A percentile compares a stretch with the other conserved stretches of the same genome.
Conservation (phyloP, 306 rosid species). For the Erythrophleum fordii region DNA sequence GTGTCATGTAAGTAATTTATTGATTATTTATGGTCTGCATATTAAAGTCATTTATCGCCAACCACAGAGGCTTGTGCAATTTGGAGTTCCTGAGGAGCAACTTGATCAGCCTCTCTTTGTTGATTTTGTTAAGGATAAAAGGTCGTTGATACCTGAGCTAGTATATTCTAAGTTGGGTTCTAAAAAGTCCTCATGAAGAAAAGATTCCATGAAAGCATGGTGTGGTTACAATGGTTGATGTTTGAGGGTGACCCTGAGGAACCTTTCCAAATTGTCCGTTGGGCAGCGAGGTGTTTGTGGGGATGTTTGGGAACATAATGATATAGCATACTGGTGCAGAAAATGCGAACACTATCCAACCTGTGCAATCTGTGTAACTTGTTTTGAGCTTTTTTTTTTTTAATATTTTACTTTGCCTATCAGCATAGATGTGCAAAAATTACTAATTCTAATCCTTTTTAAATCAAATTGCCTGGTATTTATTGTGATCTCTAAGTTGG, state of each 20-base stretch:
- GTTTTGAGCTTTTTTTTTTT: conserved; percentile 67
- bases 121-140: conserved; percentile 61
- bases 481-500: conserved; percentile 4
- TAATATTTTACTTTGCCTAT: neutral
- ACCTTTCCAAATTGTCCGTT: conserved; percentile 62
- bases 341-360: conserved; percentile 94
- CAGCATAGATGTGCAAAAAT: conserved; percentile 26
- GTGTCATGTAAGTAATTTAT: neutral
- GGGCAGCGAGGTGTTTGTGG: conserved; percentile 96
- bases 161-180: conserved; percentile 56
- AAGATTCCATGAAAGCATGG: conserved; percentile 66
- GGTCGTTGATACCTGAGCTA: conserved; percentile 52
- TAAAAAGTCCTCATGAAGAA: conserved; percentile 46
- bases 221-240: conserved; percentile 96
- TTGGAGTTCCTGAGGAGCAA: conserved; percentile 73
- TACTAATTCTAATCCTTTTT: conserved; percentile 4
- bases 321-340: conserved; percentile 85
- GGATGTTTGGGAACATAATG: conserved; percentile 84
- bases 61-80: conserved; percentile 68
- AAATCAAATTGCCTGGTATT: conserved; percentile 22
- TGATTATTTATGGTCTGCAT: conserved; percentile 26
- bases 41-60: conserved; percentile 32
- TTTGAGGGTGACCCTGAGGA: conserved; percentile 78
- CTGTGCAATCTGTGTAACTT: conserved; percentile 95
- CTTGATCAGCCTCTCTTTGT: conserved; percentile 65